phyloP scores from a whole-genome alignment of 2,329 filamentous ascomycete genomes.

The Apiospora pterosperma region DNA sequence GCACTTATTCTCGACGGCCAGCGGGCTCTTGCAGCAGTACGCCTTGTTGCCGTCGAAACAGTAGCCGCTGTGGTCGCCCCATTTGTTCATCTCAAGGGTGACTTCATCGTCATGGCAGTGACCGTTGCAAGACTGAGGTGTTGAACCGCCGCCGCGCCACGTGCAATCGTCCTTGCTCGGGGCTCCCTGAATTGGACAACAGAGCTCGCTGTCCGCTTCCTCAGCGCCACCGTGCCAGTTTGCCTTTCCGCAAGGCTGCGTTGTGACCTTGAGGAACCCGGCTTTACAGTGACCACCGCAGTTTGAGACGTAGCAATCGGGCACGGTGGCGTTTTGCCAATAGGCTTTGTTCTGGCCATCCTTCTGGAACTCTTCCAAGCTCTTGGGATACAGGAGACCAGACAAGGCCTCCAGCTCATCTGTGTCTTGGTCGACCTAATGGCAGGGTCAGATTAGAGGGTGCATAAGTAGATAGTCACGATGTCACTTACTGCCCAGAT shows the following conservation, averaged over 20 bases:
- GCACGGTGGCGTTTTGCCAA: slow-evolving; percentile 12
- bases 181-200: slow-evolving; percentile 14
- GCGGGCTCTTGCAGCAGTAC: slow-evolving; percentile 24
- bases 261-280: slow-evolving; percentile 25
- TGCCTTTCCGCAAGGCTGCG: slow-evolving; percentile 21
- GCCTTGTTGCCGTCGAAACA: slow-evolving; percentile 25
- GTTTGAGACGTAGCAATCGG: slow-evolving; percentile 24
- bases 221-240: slow-evolving; percentile 20
- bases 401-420: slow-evolving; percentile 15
- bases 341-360: slow-evolving; percentile 5
- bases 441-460: slow-evolving; percentile 27
- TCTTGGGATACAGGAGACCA: slow-evolving; percentile 10
- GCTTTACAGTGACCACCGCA: slow-evolving; percentile 26
- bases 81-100: slow-evolving; percentile 22
- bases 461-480: slow-evolving; percentile 23
- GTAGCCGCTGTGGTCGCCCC: slow-evolving; percentile 19
- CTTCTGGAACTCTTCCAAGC: slow-evolving; percentile 8
- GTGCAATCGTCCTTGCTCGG: slow-evolving; percentile 25
- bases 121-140: slow-evolving; percentile 23
- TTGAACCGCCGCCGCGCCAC: slow-evolving; percentile 24
- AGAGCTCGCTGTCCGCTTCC: slow-evolving; percentile 22
- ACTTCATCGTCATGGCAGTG: slow-evolving; percentile 31
- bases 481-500: slow-evolving; percentile 30
- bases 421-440: slow-evolving; percentile 21
- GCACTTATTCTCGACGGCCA: slow-evolving; percentile 15